Conservation (phyloP, 2,329 filamentous ascomycete genomes). For the Verticillium dahliae region DNA sequence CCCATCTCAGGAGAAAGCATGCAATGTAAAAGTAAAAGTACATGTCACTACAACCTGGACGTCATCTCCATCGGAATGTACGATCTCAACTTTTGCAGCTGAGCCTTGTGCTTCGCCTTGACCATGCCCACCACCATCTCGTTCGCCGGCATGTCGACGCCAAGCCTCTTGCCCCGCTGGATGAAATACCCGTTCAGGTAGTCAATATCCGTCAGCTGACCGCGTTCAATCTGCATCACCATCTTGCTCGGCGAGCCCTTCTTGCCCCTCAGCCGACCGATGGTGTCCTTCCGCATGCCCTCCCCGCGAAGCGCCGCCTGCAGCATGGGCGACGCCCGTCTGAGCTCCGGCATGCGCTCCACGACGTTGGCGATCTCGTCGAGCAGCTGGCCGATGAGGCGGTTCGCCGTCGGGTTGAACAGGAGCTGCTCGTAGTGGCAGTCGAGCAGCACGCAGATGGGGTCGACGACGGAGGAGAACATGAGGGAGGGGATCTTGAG, state of each 20-base stretch:
- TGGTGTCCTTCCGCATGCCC: constrained; percentile 54
- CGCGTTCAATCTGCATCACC: constrained; percentile 56
- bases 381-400: constrained; percentile 64
- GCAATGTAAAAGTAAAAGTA: neutral
- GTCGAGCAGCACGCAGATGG: constrained; percentile 74
- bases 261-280: constrained; percentile 47
- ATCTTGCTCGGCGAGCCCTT: constrained; percentile 56
- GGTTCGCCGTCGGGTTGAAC: constrained; percentile 57
- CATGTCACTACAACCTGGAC: constrained; percentile 11
- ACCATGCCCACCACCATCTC: constrained; percentile 67
- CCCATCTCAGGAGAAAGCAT: neutral
- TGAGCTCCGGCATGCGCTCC: constrained; percentile 66
- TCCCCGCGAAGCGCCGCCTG: constrained; percentile 49
- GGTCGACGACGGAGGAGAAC: constrained; percentile 70
- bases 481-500: constrained; percentile 75
- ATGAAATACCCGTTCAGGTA: constrained; percentile 89
- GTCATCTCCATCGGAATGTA: constrained; percentile 28
- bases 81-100: constrained; percentile 22
- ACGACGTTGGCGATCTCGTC: constrained; percentile 70
- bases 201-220: constrained; percentile 66
- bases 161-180: constrained; percentile 62
- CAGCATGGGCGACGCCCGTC: constrained; percentile 48
- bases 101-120: constrained; percentile 53
- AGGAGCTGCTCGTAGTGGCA: constrained; percentile 66
- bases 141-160: constrained; percentile 67